A percentile compares a stretch with the other conserved stretches of the same genome.
phyloP scores from a whole-genome alignment of 179 eudicot genomes.

The Silene vulgaris region DNA sequence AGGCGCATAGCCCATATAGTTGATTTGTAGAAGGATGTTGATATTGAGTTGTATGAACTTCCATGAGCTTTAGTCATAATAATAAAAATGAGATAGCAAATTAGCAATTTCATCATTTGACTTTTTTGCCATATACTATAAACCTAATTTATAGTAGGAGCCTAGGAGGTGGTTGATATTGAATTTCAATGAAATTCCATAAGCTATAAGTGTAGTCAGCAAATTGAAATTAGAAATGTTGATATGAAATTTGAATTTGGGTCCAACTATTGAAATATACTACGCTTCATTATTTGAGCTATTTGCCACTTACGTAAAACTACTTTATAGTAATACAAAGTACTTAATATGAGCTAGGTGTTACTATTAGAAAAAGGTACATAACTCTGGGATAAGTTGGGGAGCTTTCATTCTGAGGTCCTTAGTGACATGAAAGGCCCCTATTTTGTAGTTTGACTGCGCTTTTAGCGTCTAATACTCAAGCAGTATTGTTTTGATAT shows the following conservation, averaged over 20 bases:
- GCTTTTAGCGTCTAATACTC: background rate
- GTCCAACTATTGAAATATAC: background rate
- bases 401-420: background rate
- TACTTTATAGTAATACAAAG: background rate
- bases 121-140: too few relatives aligned
- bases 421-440: background rate
- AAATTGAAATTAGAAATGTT: background rate
- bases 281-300: background rate
- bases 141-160: too few relatives aligned
- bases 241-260: background rate
- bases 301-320: background rate
- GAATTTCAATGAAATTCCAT: constrained; percentile 8
- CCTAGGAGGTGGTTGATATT: constrained; percentile 61
- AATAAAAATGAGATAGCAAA: too few relatives aligned
- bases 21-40: too few relatives aligned
- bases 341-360: background rate
- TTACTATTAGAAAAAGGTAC: background rate
- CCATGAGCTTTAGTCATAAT: too few relatives aligned
- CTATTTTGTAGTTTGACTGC: background rate
- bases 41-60: too few relatives aligned
- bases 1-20: too few relatives aligned
- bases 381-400: background rate
- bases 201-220: constrained; percentile 41
- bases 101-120: too few relatives aligned
- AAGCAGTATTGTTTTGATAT: background rate